Evolutionary conservation across 2,329 filamentous ascomycete genomes (phyloP).

Genomic region (Epicoccum sorghinum): DNA sequence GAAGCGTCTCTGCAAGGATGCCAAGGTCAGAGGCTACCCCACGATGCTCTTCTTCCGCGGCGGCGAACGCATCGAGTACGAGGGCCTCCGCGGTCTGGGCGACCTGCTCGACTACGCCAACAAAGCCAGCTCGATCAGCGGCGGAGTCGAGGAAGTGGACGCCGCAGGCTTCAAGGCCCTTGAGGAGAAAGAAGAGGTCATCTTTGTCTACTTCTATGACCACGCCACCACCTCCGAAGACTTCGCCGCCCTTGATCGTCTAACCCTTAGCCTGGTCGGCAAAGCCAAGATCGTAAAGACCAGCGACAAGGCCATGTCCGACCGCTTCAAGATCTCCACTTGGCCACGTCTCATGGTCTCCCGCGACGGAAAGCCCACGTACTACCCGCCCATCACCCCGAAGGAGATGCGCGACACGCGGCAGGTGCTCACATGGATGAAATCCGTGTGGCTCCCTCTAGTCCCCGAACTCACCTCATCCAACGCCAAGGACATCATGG

Average conservation of each 20-base stretch:
- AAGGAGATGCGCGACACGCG: slow-evolving; percentile 90
- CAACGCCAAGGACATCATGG: slow-evolving; percentile 94
- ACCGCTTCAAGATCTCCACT: slow-evolving; percentile 92
- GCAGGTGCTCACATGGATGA: slow-evolving; percentile 89
- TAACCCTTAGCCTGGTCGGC: slow-evolving; percentile 87
- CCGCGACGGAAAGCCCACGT: slow-evolving; percentile 85
- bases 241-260: slow-evolving; percentile 82
- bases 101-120: slow-evolving; percentile 88
- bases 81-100: slow-evolving; percentile 87
- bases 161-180: slow-evolving; percentile 76
- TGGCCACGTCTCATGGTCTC: slow-evolving; percentile 94
- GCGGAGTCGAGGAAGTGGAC: slow-evolving; percentile 81
- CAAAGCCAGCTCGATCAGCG: slow-evolving; percentile 78
- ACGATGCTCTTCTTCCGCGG: slow-evolving; percentile 93
- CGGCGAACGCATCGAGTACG: slow-evolving; percentile 89
- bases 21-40: slow-evolving; percentile 78
- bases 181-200: slow-evolving; percentile 91
- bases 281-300: slow-evolving; percentile 94
- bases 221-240: slow-evolving; percentile 92
- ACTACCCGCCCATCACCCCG: slow-evolving; percentile 86
- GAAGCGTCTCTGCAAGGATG: slow-evolving; percentile 88
- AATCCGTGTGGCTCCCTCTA: slow-evolving; percentile 92
- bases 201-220: slow-evolving; percentile 98
- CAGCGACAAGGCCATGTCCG: slow-evolving; percentile 73
- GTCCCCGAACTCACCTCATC: slow-evolving; percentile 90